Evolutionary conservation across 306 rosid species (phyloP).

Genomic region (Pachyrhizus erosus): DNA sequence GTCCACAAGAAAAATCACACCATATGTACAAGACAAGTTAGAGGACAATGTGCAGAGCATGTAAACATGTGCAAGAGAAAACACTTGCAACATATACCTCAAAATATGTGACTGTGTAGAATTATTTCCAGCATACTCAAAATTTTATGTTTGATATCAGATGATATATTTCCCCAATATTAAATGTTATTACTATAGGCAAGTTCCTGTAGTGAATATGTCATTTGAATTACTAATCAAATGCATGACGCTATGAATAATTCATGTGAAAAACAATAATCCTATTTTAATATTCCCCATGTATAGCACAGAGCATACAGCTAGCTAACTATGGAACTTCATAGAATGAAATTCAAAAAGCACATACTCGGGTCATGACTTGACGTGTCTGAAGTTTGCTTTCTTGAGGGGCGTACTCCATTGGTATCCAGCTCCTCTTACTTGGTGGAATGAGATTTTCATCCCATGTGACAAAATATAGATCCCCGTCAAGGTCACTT

Average conservation of each 20-base stretch:
- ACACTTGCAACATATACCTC: constrained; percentile 4
- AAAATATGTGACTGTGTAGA: not conserved
- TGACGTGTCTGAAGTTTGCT: constrained; percentile 38
- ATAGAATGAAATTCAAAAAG: constrained; percentile 34
- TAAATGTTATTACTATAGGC: constrained; percentile 15
- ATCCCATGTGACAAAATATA: constrained; percentile 95
- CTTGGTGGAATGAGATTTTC: constrained; percentile 82
- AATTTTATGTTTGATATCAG: constrained; percentile 25
- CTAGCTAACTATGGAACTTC: constrained; percentile 31
- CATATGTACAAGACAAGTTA: not conserved
- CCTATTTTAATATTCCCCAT: constrained; percentile 3
- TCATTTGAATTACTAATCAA: constrained; percentile 20
- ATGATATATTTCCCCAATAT: constrained; percentile 4
- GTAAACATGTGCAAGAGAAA: constrained; percentile 26
- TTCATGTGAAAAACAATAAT: constrained; percentile 23
- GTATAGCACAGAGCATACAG: not conserved
- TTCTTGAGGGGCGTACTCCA: constrained; percentile 67
- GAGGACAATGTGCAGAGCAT: not conserved
- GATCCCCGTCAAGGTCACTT: constrained; percentile 95
- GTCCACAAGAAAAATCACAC: constrained; percentile 21
- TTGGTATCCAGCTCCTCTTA: constrained; percentile 80
- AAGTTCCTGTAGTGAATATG: constrained; percentile 28
- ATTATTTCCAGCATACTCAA: constrained; percentile 29
- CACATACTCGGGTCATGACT: constrained; percentile 56
- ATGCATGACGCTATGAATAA: constrained; percentile 13